Evolutionary conservation across 2,329 filamentous ascomycete genomes (phyloP).

Genomic region (Fusarium neocosmosporiellum): DNA sequence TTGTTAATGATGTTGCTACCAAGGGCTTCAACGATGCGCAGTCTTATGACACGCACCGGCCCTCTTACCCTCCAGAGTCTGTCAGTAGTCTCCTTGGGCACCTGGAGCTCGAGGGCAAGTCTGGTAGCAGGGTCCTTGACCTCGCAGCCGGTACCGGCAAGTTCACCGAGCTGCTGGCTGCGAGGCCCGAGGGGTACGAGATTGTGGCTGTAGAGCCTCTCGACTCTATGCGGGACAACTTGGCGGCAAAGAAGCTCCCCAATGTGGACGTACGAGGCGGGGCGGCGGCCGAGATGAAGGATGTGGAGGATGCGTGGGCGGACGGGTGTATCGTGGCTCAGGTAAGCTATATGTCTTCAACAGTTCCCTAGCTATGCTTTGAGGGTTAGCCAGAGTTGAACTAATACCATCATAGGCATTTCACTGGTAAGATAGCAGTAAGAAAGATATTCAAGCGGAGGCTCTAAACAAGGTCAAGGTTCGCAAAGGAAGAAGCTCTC

Average conservation of each 20-base stretch:
- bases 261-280: constrained; percentile 68
- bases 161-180: constrained; percentile 72
- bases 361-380: constrained; percentile 3
- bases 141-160: constrained; percentile 77
- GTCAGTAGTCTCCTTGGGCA: constrained; percentile 68
- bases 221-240: constrained; percentile 69
- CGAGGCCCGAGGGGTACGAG: constrained; percentile 67
- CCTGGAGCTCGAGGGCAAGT: constrained; percentile 61
- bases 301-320: constrained; percentile 65
- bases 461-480: constrained; percentile 59
- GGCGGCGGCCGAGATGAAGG: constrained; percentile 66
- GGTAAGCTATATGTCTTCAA: constrained; percentile 56
- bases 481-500: constrained; percentile 71
- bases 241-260: constrained; percentile 67
- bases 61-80: constrained; percentile 71
- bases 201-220: constrained; percentile 75
- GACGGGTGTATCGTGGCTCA: constrained; percentile 76
- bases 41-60: constrained; percentile 75
- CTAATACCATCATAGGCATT: constrained; percentile 54
- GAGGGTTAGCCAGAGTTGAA: not conserved
- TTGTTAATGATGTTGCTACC: constrained; percentile 62
- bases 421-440: constrained; percentile 61
- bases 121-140: constrained; percentile 67
- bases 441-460: not conserved
- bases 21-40: constrained; percentile 74